Conservation (phyloP, 2,329 filamentous ascomycete genomes). For the Pseudocercospora vitis region DNA sequence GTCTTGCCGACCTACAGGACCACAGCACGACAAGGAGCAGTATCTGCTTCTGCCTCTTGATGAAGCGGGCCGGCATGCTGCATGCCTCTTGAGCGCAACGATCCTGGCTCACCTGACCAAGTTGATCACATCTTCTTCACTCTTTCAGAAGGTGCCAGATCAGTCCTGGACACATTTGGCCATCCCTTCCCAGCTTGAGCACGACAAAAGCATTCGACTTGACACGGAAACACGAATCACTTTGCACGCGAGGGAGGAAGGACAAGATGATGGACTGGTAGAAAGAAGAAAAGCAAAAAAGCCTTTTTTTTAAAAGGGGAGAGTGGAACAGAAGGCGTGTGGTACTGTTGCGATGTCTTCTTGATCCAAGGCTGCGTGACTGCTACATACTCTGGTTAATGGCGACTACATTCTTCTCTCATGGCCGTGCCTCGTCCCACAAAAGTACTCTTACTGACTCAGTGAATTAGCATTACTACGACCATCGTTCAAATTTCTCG, state of each 20-base stretch:
- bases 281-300: slow-evolving; percentile 10
- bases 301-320: background rate
- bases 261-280: background rate
- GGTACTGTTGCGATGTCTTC: background rate
- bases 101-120: slow-evolving; percentile 22
- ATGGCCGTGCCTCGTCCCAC: too few relatives aligned
- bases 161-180: slow-evolving; percentile 29
- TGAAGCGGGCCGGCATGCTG: slow-evolving; percentile 15
- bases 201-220: background rate
- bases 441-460: too few relatives aligned
- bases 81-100: slow-evolving; percentile 17
- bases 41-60: slow-evolving; percentile 21
- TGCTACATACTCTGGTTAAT: background rate
- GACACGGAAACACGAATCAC: slow-evolving; percentile 2
- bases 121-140: slow-evolving; percentile 38
- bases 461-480: too few relatives aligned
- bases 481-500: too few relatives aligned
- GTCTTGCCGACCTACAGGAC: slow-evolving; percentile 29
- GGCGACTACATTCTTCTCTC: background rate
- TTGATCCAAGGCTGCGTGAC: background rate
- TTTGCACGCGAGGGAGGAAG: background rate
- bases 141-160: slow-evolving; percentile 34
- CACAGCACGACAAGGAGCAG: slow-evolving; percentile 17
- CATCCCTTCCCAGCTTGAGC: background rate
- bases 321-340: background rate